These are phyloP conservation scores for Fusarium udum DNA, from an alignment of 2,329 filamentous ascomycete genomes.

Conservation along the genomic window DNA sequence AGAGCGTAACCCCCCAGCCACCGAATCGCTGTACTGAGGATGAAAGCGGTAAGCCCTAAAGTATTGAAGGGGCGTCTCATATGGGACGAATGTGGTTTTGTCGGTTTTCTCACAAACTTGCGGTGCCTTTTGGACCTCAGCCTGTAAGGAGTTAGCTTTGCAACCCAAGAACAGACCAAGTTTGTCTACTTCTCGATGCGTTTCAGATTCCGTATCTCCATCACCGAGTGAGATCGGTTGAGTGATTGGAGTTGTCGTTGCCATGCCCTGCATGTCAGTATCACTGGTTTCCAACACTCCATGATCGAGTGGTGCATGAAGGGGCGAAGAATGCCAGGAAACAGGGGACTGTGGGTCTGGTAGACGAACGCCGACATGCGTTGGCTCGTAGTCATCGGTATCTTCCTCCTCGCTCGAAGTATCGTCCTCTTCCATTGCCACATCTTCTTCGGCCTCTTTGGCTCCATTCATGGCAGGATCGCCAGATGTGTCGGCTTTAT, in stretches of 20 bases:
- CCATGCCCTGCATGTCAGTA: constrained; percentile 40
- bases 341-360: constrained; percentile 8
- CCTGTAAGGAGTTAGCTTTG: constrained; percentile 39
- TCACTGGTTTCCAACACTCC: constrained; percentile 42
- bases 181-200: constrained; percentile 56
- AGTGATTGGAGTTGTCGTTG: constrained; percentile 34
- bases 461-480: not conserved
- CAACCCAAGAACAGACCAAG: constrained; percentile 31
- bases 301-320: constrained; percentile 31
- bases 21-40: constrained; percentile 73
- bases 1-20: constrained; percentile 83
- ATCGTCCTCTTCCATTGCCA: constrained; percentile 38
- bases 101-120: constrained; percentile 6
- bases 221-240: constrained; percentile 47
- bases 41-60: constrained; percentile 95
- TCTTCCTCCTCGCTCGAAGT: constrained; percentile 35
- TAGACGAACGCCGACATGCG: constrained; percentile 50
- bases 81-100: constrained; percentile 61
- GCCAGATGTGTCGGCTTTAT: not conserved
- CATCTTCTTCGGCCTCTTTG: constrained; percentile 30
- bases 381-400: constrained; percentile 67
- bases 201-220: constrained; percentile 37
- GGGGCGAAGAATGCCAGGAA: not conserved
- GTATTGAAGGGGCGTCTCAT: constrained; percentile 81
- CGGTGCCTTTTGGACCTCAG: constrained; percentile 1